A percentile compares a stretch with the other conserved stretches of the same genome.
These are phyloP conservation scores for Microbotryum intermedium DNA, from an alignment of 1,284 basidiomycete genomes.

Conservation along the genomic window DNA sequence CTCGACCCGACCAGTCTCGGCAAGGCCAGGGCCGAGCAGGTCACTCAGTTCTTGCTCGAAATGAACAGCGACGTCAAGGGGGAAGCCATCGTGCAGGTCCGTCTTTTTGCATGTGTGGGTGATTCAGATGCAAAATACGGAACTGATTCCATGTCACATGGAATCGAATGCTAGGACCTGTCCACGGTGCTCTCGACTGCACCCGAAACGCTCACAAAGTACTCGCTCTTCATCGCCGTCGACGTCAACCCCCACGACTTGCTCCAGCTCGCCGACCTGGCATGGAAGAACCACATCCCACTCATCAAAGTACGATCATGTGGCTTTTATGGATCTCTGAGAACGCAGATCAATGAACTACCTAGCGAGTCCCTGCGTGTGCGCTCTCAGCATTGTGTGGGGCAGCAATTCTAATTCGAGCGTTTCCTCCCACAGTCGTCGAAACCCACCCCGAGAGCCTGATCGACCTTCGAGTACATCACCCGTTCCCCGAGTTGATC, in stretches of 20 bases:
- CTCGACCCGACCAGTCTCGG: constrained; percentile 68
- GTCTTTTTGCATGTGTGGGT: constrained; percentile 16
- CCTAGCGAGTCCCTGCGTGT: constrained; percentile 51
- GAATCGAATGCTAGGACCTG: constrained; percentile 5
- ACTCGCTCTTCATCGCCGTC: constrained; percentile 75
- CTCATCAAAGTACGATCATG: constrained; percentile 69
- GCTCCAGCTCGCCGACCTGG: constrained; percentile 47
- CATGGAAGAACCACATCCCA: constrained; percentile 47
- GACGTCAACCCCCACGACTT: constrained; percentile 49
- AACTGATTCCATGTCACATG: neutral
- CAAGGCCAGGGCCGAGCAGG: constrained; percentile 67
- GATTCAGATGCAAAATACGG: neutral
- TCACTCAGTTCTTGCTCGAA: constrained; percentile 67
- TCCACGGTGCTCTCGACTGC: constrained; percentile 11
- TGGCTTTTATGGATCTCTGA: constrained; percentile 80
- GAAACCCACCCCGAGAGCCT: constrained; percentile 69
- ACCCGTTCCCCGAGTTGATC: constrained; percentile 72
- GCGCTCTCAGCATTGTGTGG: neutral
- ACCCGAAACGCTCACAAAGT: constrained; percentile 48
- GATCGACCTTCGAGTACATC: constrained; percentile 77
- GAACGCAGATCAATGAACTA: constrained; percentile 77
- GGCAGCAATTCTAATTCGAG: neutral
- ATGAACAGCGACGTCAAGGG: constrained; percentile 81
- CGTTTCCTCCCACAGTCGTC: constrained; percentile 52
- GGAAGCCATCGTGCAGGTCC: constrained; percentile 52